Evolutionary conservation across 2,329 filamentous ascomycete species (phyloP).

Genomic region (Akanthomyces dipterigenus): DNA sequence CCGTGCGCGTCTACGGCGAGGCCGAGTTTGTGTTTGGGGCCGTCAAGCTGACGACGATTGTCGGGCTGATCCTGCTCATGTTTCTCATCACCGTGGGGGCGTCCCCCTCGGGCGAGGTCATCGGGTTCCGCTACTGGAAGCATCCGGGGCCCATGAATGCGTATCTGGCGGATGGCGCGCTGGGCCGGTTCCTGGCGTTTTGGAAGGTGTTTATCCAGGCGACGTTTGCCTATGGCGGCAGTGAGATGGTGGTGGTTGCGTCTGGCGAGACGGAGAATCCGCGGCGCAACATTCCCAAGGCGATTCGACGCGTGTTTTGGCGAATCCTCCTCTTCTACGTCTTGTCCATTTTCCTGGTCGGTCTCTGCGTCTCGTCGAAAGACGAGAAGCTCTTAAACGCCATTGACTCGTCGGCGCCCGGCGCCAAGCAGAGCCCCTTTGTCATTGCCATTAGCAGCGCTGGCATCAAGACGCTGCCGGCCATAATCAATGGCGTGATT

Average conservation of each 20-base stretch:
- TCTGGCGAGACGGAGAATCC: conserved; percentile 31
- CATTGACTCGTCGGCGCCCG: conserved; percentile 33
- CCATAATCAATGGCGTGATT: conserved; percentile 52
- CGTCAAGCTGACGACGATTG: conserved; percentile 42
- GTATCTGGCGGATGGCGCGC: conserved; percentile 30
- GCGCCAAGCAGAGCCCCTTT: conserved; percentile 45
- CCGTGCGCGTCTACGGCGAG: conserved; percentile 44
- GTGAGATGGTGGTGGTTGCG: conserved; percentile 31
- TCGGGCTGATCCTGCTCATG: conserved; percentile 43
- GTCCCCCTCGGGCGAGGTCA: conserved; percentile 33
- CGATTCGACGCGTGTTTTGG: conserved; percentile 28
- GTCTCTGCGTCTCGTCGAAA: conserved; percentile 30
- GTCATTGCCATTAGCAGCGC: conserved; percentile 48
- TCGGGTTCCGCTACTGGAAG: conserved; percentile 40
- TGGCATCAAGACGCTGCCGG: conserved; percentile 38
- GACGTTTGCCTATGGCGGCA: conserved; percentile 41
- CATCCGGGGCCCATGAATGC: conserved; percentile 37
- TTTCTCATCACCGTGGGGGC: conserved; percentile 43
- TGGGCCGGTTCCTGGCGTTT: conserved; percentile 37
- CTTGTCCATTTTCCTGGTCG: conserved; percentile 31
- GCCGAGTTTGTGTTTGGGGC: conserved; percentile 44
- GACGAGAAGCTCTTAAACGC: conserved; percentile 39
- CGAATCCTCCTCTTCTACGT: conserved; percentile 31
- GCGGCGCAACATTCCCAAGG: conserved; percentile 29
- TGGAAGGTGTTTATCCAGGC: conserved; percentile 40